Evolutionary conservation across 345 rosid genomes (phyloP), one percentile per base, ranked within the genome.

Genomic region (Ceriops tagal): DNA sequence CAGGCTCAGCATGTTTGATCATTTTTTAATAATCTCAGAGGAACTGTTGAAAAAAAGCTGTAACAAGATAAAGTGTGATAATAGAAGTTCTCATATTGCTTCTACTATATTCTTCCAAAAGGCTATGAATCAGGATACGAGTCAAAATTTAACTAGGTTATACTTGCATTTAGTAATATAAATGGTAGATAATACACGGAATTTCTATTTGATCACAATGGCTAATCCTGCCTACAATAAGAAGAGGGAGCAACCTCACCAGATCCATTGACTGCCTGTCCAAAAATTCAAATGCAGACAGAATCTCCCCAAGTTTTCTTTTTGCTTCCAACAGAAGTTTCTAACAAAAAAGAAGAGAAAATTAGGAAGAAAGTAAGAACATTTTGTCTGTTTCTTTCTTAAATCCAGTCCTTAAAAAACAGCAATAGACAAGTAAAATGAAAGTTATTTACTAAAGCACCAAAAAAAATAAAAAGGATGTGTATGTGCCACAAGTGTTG

Each of bases 261-360:
- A 91, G 75, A 76, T 82, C 83, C 91, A 95, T 83, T 59, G 99
- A 78, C 20, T 80, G 75, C 34, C 79, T 77, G 82, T 95, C 99
- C 85, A 90, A 80, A 83, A 92, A 92, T 78, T 92, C 97, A 60
- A 90, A 88, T 59, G 97, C 96, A 6, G 99, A 95, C 46, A 95
- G 80, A 83, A 92, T 80, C 73, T 95, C 99, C 75, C 97, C 99
- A 52, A 95, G 96, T 80, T 84, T 92, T 79, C 79, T 84, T 81
- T 87, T 95, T 65, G 96, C 97, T 82, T 88, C 96, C 65, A 73
- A 73, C 34, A 92, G 80, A 76, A 95, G 92, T 87, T 88, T 90
- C 97, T 92, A 81, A 49, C 37, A 76, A 73, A 58, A 51, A 72
- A 13, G 26, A 58, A 58, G 67, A 20, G 49, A 61, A 31, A 31